Conservation (phyloP, 352 stramenopile genomes). For the Pythium chondricola region DNA sequence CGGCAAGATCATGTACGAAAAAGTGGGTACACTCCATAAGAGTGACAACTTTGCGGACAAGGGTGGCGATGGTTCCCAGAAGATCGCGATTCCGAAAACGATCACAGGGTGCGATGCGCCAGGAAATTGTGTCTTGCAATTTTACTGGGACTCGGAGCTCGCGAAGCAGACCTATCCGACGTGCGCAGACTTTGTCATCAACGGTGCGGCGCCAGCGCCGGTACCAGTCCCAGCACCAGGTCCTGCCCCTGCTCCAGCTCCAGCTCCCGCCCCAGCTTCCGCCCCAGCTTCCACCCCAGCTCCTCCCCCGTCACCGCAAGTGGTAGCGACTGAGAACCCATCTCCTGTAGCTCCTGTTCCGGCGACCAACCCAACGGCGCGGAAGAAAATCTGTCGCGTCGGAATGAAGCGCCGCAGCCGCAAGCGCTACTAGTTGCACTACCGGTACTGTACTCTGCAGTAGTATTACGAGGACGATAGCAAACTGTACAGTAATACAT, state of each 20-base stretch:
- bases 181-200: slow-evolving; percentile 43
- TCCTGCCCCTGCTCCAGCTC: slow-evolving; percentile 4
- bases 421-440: too few species aligned
- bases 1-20: slow-evolving; percentile 43
- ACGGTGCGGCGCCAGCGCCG: slow-evolving; percentile 10
- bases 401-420: too few species aligned
- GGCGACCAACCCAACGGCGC: too few species aligned
- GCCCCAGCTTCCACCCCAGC: neutral
- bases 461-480: too few species aligned
- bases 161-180: slow-evolving; percentile 57
- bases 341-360: too few species aligned
- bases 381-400: too few species aligned
- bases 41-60: slow-evolving; percentile 36
- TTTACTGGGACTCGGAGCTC: slow-evolving; percentile 58
- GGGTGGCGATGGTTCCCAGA: slow-evolving; percentile 21
- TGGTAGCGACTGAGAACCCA: too few species aligned
- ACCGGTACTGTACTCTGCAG: too few species aligned
- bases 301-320: too few species aligned
- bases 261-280: slow-evolving; percentile 1
- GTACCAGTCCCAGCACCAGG: neutral
- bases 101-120: slow-evolving; percentile 35
- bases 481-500: too few species aligned
- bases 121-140: slow-evolving; percentile 46
- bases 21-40: slow-evolving; percentile 25
- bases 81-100: slow-evolving; percentile 30